Conservation (phyloP, 1,284 basidiomycete genomes). For the Papiliotrema nemorosa region DNA sequence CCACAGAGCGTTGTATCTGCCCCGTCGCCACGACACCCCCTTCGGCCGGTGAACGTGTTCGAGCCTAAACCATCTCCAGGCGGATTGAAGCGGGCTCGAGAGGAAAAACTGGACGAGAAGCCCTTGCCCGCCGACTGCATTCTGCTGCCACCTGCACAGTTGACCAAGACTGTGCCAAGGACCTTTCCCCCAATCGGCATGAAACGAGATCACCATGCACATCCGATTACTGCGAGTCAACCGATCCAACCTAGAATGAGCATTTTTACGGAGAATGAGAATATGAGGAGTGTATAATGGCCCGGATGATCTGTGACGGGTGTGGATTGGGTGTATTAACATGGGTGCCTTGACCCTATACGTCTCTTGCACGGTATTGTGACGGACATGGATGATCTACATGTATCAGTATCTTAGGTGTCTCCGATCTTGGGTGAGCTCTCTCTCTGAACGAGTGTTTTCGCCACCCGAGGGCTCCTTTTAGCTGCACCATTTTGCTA, state of each 20-base stretch:
- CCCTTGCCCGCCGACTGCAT: slow-evolving; percentile 7
- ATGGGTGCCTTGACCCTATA: too few species aligned
- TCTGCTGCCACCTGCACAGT: slow-evolving; percentile 5
- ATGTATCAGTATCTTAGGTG: too few species aligned
- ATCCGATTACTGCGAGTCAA: neutral
- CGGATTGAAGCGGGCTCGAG: slow-evolving; percentile 7
- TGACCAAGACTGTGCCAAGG: neutral
- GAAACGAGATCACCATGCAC: neutral
- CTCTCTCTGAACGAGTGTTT: too few species aligned
- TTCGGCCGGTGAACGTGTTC: slow-evolving; percentile 8
- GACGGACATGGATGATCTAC: too few species aligned
- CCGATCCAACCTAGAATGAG: neutral
- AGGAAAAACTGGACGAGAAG: slow-evolving; percentile 11
- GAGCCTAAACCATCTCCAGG: slow-evolving; percentile 1
- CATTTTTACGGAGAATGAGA: neutral
- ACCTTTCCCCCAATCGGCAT: neutral
- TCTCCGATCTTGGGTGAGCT: too few species aligned
- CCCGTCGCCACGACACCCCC: slow-evolving; percentile 5
- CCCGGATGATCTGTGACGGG: too few species aligned
- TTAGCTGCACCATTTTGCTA: too few species aligned
- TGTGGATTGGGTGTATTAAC: too few species aligned
- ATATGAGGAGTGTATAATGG: neutral
- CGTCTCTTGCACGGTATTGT: too few species aligned
- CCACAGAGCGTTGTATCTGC: neutral
- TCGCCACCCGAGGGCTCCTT: too few species aligned